Conservation (phyloP, 2,329 filamentous ascomycete genomes). For the Cladosporium halotolerans region DNA sequence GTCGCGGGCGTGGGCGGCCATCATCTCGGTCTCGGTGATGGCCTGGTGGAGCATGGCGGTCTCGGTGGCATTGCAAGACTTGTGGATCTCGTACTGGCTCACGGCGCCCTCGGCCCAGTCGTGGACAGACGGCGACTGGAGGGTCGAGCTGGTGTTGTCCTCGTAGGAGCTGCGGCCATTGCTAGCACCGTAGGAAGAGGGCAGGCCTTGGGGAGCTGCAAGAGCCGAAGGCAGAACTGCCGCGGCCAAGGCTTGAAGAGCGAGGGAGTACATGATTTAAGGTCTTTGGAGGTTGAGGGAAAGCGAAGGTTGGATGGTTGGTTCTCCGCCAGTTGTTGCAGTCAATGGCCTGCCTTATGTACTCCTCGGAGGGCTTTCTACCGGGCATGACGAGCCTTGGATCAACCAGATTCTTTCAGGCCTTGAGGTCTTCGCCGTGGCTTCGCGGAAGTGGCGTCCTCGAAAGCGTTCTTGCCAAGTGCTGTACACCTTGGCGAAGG, state of each 20-base stretch:
- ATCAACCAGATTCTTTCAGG: background rate
- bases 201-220: conserved; percentile 5
- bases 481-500: conserved; percentile 4
- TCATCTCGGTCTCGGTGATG: conserved; percentile 52
- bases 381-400: background rate
- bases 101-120: conserved; percentile 31
- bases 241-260: conserved; percentile 1
- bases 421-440: conserved; percentile 6
- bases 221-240: conserved; percentile 4
- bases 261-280: conserved; percentile 1
- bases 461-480: conserved; percentile 8
- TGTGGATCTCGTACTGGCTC: conserved; percentile 49
- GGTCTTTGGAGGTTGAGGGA: background rate
- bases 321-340: background rate
- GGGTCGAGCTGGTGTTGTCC: conserved; percentile 4
- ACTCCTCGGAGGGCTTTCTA: background rate
- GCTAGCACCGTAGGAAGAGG: background rate
- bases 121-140: background rate
- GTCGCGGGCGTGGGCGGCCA: conserved; percentile 56
- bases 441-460: conserved; percentile 3
- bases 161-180: background rate
- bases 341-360: background rate
- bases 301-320: background rate
- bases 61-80: conserved; percentile 60
- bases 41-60: conserved; percentile 49